These are phyloP conservation scores for Entelexis paramagnoliae DNA, from an alignment of 1,139 yeast genomes.

Conservation along the genomic window DNA sequence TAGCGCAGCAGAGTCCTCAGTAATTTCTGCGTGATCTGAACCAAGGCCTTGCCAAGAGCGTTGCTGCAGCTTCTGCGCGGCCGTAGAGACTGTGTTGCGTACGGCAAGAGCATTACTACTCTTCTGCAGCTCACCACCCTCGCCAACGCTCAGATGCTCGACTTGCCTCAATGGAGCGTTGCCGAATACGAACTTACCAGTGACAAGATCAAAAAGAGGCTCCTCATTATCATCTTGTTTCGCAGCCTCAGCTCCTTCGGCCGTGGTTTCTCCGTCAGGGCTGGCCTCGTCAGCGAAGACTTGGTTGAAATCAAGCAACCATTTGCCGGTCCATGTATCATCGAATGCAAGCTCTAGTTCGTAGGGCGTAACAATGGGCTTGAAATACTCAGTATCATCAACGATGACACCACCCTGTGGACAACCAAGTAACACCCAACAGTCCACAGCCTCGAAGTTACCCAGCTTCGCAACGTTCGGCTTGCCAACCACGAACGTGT, in stretches of 20 bases:
- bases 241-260: slow-evolving; percentile 13
- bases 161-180: slow-evolving; percentile 64
- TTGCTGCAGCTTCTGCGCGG: slow-evolving; percentile 64
- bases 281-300: slow-evolving; percentile 37
- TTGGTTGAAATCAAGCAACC: slow-evolving; percentile 71
- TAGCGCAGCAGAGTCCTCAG: slow-evolving; percentile 44
- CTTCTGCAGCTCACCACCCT: slow-evolving; percentile 33
- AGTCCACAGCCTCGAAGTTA: slow-evolving; percentile 80
- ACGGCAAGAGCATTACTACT: slow-evolving; percentile 43
- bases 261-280: slow-evolving; percentile 25
- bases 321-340: slow-evolving; percentile 84
- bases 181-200: slow-evolving; percentile 60
- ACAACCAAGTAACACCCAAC: slow-evolving; percentile 93
- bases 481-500: slow-evolving; percentile 91
- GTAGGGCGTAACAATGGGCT: slow-evolving; percentile 88
- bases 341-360: slow-evolving; percentile 73
- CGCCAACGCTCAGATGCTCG: slow-evolving; percentile 51
- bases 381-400: slow-evolving; percentile 70
- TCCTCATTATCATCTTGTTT: slow-evolving; percentile 50
- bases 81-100: slow-evolving; percentile 75
- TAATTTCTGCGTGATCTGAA: slow-evolving; percentile 48
- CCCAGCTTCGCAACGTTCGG: slow-evolving; percentile 98
- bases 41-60: slow-evolving; percentile 88
- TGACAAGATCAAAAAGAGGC: slow-evolving; percentile 81
- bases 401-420: slow-evolving; percentile 86